Evolutionary conservation across 768 basidiomycete species (phyloP).

Genomic region (Psilocybe subaeruginosa): DNA sequence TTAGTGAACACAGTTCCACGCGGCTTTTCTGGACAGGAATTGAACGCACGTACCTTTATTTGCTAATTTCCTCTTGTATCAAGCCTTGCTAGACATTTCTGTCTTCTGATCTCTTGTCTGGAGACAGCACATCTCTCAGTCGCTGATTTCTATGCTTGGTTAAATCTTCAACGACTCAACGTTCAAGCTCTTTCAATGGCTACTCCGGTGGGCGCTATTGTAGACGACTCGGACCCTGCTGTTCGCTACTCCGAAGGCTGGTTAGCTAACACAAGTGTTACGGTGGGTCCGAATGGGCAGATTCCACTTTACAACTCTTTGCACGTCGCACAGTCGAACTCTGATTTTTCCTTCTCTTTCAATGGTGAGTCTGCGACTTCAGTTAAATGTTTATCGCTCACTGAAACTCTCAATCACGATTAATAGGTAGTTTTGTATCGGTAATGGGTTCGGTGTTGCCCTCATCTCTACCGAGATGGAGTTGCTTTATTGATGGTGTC

Average conservation of each 20-base stretch:
- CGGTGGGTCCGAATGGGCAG: background rate
- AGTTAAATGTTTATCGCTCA: background rate
- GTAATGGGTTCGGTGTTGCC: background rate
- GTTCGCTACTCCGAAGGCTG: background rate
- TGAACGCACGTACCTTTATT: too few species aligned
- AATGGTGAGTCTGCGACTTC: background rate
- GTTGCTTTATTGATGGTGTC: background rate
- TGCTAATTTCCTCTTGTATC: too few species aligned
- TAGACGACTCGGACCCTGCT: background rate
- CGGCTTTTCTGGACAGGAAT: too few species aligned
- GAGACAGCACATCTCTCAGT: too few species aligned
- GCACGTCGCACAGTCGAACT: background rate
- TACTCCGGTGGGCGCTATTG: background rate
- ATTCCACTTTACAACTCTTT: background rate
- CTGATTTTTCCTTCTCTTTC: background rate
- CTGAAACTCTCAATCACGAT: background rate
- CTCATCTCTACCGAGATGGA: background rate
- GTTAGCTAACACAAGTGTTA: background rate
- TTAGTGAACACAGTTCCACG: too few species aligned
- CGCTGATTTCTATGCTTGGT: too few species aligned
- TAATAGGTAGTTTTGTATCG: background rate
- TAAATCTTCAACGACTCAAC: background rate
- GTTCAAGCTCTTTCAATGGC: background rate
- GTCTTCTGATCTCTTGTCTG: too few species aligned
- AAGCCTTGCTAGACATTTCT: too few species aligned